Percentiles rank a stretch among this genome's conserved stretches.
These are phyloP conservation scores for Prunus mira DNA, from an alignment of 306 rosid species.

Conservation along the genomic window DNA sequence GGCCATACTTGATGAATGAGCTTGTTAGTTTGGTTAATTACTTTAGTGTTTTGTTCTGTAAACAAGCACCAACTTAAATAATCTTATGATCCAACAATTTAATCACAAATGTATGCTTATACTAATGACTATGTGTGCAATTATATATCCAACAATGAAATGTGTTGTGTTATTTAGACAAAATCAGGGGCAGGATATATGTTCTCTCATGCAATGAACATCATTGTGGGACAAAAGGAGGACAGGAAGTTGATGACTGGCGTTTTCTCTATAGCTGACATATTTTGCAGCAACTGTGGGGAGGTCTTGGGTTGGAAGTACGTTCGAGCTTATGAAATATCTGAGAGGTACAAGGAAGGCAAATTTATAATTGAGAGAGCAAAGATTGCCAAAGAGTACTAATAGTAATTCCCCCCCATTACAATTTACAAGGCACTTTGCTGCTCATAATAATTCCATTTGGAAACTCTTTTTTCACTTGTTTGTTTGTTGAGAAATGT, in stretches of 20 bases:
- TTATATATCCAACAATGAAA: too few species aligned
- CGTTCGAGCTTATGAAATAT: constrained; percentile 26
- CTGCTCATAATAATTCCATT: background rate
- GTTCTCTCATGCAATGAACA: constrained; percentile 45
- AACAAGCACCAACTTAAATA: background rate
- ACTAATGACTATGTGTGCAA: too few species aligned
- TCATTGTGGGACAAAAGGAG: constrained; percentile 35
- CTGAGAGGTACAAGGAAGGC: constrained; percentile 38
- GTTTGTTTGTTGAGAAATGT: background rate
- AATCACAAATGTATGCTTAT: too few species aligned
- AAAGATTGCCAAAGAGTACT: constrained; percentile 36
- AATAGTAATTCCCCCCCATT: background rate
- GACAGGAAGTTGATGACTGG: constrained; percentile 32
- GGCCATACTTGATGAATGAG: background rate
- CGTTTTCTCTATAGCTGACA: constrained; percentile 35
- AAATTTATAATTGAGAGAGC: constrained; percentile 40
- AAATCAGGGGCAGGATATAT: constrained; percentile 42
- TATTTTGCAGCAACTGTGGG: constrained; percentile 36
- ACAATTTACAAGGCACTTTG: too few species aligned
- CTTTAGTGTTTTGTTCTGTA: too few species aligned
- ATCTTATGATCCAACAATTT: background rate
- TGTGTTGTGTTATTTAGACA: constrained; percentile 11
- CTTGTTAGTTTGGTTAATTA: background rate
- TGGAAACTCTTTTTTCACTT: background rate
- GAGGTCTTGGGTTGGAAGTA: constrained; percentile 50